Evolutionary conservation across 139 green algal species (phyloP).

Genomic region (Chlorella sp.): DNA sequence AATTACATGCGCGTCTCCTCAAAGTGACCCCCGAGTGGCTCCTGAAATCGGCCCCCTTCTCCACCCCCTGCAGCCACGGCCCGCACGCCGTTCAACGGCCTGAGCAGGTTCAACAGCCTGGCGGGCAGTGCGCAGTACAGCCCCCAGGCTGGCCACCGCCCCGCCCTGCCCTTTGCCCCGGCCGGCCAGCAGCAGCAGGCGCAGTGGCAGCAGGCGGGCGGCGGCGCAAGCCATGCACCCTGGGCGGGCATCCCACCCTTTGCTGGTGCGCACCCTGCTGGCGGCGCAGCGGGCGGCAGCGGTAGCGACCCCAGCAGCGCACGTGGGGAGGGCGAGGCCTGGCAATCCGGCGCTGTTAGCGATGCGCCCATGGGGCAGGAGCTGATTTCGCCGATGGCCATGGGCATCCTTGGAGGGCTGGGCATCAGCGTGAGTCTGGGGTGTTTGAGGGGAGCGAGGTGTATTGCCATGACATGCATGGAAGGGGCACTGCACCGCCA

Average conservation of each 20-base stretch:
- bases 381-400: background rate
- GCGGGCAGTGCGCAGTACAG: background rate
- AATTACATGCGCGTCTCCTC: too few species aligned
- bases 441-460: too few species aligned
- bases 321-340: background rate
- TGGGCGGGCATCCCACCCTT: too few species aligned
- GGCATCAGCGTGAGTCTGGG: background rate
- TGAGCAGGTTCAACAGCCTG: slow-evolving; percentile 27
- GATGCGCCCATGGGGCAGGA: background rate
- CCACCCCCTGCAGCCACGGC: background rate
- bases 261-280: background rate
- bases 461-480: too few species aligned
- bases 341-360: background rate
- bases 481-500: too few species aligned
- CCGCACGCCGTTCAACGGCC: slow-evolving; percentile 12
- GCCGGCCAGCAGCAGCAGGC: slow-evolving; percentile 4
- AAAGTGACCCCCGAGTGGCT: background rate
- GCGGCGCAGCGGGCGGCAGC: background rate
- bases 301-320: background rate
- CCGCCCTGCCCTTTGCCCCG: background rate
- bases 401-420: background rate
- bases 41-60: background rate
- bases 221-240: too few species aligned
- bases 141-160: background rate
- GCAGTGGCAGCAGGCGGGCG: too few species aligned